Evolutionary conservation across 305 asterid genomes (phyloP).

Genomic region (Fraxinus paxiana): DNA sequence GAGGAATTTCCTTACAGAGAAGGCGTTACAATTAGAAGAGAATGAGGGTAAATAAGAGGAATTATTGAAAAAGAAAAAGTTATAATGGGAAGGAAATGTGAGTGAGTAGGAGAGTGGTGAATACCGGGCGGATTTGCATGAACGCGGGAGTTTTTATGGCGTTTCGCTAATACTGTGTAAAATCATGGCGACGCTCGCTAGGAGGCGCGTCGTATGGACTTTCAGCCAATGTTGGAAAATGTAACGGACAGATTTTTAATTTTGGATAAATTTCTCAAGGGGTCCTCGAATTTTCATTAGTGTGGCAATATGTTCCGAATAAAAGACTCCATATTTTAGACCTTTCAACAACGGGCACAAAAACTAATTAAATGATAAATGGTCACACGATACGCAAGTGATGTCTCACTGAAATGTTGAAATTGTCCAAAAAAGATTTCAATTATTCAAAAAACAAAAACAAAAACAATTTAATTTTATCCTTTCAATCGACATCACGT

Average conservation of each 20-base stretch:
- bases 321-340: neutral
- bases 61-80: neutral
- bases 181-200: conserved; percentile 17
- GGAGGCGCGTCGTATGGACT: conserved; percentile 30
- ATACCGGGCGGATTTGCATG: conserved; percentile 44
- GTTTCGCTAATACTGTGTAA: conserved; percentile 26
- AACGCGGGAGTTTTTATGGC: conserved; percentile 62
- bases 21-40: neutral
- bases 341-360: neutral
- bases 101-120: neutral
- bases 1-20: neutral
- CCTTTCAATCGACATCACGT: neutral
- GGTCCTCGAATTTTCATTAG: neutral
- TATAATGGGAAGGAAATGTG: conserved; percentile 7
- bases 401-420: neutral
- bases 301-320: neutral
- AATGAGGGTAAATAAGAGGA: neutral
- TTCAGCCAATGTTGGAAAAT: neutral
- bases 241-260: neutral
- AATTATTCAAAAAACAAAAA: neutral
- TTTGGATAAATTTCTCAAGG: neutral
- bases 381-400: neutral
- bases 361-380: neutral
- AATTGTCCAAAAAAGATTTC: neutral
- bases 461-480: neutral